phyloP scores from a whole-genome alignment of 176 grass and related monocot genomes.

The Bromus sterilis region DNA sequence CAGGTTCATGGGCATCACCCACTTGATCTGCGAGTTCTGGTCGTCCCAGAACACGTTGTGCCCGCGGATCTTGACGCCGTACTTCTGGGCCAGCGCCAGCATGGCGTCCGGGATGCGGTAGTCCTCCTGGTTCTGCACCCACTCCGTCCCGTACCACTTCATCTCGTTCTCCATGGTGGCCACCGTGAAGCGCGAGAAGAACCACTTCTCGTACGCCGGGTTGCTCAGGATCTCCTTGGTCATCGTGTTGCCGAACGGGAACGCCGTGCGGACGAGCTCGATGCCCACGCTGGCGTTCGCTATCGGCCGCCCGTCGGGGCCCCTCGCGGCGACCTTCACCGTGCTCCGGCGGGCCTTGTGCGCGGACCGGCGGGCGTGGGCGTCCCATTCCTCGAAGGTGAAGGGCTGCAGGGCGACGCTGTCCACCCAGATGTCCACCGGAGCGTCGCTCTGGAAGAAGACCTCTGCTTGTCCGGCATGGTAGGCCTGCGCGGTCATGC shows the following conservation, averaged over 20 bases:
- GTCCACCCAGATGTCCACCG: constrained; percentile 50
- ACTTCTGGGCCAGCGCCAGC: constrained; percentile 28
- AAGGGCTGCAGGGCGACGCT: constrained; percentile 55
- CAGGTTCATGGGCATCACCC: not conserved
- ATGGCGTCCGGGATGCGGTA: constrained; percentile 44
- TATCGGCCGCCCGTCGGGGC: constrained; percentile 12
- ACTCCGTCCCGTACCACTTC: constrained; percentile 82
- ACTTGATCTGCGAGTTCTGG: not conserved
- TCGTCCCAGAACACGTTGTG: constrained; percentile 74
- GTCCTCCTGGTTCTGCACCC: constrained; percentile 19
- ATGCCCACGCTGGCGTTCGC: constrained; percentile 29
- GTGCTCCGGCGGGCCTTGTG: constrained; percentile 3
- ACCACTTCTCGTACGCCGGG: constrained; percentile 52
- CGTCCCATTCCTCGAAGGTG: constrained; percentile 46
- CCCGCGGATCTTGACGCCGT: constrained; percentile 23
- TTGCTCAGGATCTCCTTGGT: not conserved
- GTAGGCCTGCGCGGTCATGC: not conserved
- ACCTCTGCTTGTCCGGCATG: not conserved
- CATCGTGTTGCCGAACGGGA: constrained; percentile 46
- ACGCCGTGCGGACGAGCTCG: not conserved
- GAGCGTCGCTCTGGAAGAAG: constrained; percentile 22
- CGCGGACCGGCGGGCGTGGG: constrained; percentile 23
- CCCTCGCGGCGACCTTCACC: not conserved
- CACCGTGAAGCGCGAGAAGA: constrained; percentile 71
- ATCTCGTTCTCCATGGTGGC: constrained; percentile 98